Conservation (phyloP, 2,329 filamentous ascomycete species). For the Plenodomus biglobosus region DNA sequence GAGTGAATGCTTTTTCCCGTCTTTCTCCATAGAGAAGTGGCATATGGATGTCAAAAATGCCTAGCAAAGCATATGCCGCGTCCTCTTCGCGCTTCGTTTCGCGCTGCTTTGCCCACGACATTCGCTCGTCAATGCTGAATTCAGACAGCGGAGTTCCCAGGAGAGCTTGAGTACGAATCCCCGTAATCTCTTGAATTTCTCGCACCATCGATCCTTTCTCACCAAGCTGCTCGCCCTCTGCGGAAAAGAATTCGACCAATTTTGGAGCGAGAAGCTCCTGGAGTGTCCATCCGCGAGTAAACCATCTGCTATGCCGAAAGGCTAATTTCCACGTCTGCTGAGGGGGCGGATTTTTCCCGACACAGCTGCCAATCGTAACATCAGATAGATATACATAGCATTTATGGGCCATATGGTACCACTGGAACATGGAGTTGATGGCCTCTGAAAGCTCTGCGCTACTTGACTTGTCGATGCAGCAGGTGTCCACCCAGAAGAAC, state of each 20-base stretch:
- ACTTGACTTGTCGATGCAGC: slow-evolving; percentile 1
- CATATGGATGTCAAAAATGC: slow-evolving; percentile 12
- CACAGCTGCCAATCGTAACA: neutral
- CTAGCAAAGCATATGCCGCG: slow-evolving; percentile 13
- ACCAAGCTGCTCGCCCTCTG: slow-evolving; percentile 5
- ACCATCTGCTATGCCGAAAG: neutral
- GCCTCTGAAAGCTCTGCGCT: slow-evolving; percentile 1
- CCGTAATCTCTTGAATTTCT: slow-evolving; percentile 6
- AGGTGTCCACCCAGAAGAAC: slow-evolving; percentile 5
- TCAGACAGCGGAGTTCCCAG: neutral
- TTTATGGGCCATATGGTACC: neutral
- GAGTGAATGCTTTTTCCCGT: too few species aligned
- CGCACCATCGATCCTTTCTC: slow-evolving; percentile 2
- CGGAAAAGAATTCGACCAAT: slow-evolving; percentile 13
- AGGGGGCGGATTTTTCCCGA: neutral
- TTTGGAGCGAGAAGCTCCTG: slow-evolving; percentile 6
- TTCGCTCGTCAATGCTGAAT: slow-evolving; percentile 10
- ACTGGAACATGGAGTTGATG: slow-evolving; percentile 2
- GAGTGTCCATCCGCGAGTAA: slow-evolving; percentile 1
- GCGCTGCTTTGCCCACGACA: slow-evolving; percentile 9
- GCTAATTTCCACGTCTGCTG: neutral
- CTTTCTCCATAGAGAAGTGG: neutral
- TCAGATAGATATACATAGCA: slow-evolving; percentile 3
- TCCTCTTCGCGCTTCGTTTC: slow-evolving; percentile 11
- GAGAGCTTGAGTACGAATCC: neutral